These are phyloP conservation scores for Fomitopsis betulina DNA, from an alignment of 1,284 basidiomycete genomes.

Conservation along the genomic window DNA sequence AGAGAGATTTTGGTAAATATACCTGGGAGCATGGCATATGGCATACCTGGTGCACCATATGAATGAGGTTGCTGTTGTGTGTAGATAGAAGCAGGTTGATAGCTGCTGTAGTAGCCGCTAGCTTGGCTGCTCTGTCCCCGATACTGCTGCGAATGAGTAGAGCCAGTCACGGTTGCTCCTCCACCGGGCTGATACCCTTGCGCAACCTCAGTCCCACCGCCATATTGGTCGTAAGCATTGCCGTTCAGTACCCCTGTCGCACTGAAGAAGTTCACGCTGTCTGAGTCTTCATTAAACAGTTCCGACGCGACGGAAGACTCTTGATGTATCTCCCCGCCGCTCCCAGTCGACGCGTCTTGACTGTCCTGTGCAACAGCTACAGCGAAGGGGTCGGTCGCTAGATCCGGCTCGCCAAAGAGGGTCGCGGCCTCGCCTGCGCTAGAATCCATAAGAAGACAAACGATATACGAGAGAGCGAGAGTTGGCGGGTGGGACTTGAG, in stretches of 20 bases:
- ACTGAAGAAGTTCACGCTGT: slow-evolving; percentile 10
- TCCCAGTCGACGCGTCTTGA: slow-evolving; percentile 12
- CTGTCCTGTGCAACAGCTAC: slow-evolving; percentile 41
- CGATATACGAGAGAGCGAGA: not conserved
- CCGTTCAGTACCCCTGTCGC: slow-evolving; percentile 12
- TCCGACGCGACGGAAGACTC: slow-evolving; percentile 15
- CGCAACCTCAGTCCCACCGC: slow-evolving; percentile 1
- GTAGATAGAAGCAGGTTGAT: slow-evolving; percentile 12
- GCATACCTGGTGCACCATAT: slow-evolving; percentile 13
- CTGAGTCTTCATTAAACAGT: slow-evolving; percentile 20
- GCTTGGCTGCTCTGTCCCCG: not conserved
- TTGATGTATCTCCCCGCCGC: slow-evolving; percentile 18
- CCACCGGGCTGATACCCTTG: not conserved
- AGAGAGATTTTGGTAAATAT: not conserved
- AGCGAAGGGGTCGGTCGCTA: slow-evolving; percentile 62
- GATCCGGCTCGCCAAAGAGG: slow-evolving; percentile 63
- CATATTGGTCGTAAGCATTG: slow-evolving; percentile 21
- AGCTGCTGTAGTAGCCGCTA: slow-evolving; percentile 14
- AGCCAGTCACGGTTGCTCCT: slow-evolving; percentile 13
- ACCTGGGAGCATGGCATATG: not conserved
- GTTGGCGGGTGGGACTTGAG: not conserved
- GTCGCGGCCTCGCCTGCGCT: slow-evolving; percentile 69
- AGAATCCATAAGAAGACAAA: not conserved
- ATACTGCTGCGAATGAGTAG: slow-evolving; percentile 10
- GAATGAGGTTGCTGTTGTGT: slow-evolving; percentile 7